phyloP scores from a whole-genome alignment of 805 yeast genomes.

The Wickerhamomyces bisporus region DNA sequence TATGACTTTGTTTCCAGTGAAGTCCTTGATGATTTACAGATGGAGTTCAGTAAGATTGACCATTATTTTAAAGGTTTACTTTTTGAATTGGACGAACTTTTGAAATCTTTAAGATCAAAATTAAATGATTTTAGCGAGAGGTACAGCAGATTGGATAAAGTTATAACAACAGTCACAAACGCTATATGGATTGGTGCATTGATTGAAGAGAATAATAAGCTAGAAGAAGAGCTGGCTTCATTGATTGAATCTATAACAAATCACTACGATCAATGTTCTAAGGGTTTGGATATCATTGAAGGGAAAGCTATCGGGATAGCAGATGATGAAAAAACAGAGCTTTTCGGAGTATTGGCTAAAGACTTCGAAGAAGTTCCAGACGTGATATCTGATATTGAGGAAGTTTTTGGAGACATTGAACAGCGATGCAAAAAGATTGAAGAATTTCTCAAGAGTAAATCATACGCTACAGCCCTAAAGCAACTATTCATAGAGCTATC shows the following conservation, averaged over 20 bases:
- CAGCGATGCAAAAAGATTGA: constrained; percentile 18
- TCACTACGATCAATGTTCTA: constrained; percentile 75
- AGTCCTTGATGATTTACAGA: constrained; percentile 26
- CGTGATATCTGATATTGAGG: constrained; percentile 45
- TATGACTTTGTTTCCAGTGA: constrained; percentile 46
- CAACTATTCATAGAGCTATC: constrained; percentile 18
- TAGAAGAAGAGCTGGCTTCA: constrained; percentile 67
- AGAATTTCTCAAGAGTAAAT: constrained; percentile 28
- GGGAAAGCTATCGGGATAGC: constrained; percentile 27
- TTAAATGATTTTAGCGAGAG: constrained; percentile 2
- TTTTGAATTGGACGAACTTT: constrained; percentile 15
- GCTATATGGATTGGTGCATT: constrained; percentile 15
- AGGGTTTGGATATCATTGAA: constrained; percentile 34
- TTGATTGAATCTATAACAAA: constrained; percentile 66
- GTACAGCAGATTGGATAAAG: constrained; percentile 27
- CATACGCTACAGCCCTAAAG: constrained; percentile 20
- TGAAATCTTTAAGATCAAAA: background rate
- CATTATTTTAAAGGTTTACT: constrained; percentile 21
- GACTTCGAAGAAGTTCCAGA: constrained; percentile 54
- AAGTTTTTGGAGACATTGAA: constrained; percentile 28
- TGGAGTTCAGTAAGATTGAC: constrained; percentile 18
- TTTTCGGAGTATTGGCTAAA: constrained; percentile 41
- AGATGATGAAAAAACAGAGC: constrained; percentile 30
- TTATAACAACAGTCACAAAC: constrained; percentile 28
- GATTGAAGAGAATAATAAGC: constrained; percentile 36